Evolutionary conservation across 2,329 filamentous ascomycete genomes (phyloP), one percentile per base, ranked within the genome.

Genomic region (Trichoderma koningiopsis): DNA sequence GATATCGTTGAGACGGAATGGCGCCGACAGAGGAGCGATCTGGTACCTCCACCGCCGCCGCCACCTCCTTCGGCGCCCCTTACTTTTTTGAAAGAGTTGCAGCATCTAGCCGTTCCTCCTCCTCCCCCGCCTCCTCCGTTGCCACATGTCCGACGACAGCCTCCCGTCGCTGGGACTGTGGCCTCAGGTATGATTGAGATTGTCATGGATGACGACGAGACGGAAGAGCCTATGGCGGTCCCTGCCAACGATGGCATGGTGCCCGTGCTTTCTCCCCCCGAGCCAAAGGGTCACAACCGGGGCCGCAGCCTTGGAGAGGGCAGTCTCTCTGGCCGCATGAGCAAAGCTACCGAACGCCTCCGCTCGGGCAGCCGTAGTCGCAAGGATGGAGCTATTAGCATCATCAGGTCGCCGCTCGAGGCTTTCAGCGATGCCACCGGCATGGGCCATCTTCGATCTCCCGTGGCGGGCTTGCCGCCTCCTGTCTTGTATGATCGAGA

Each of bases 181-280:
- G 83, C 82, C 8, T 85, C 86, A 0, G 87, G 85, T 5, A 85
- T 88, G 74, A 89, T 91, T 72, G 88, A 91, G 76, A 88, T 91
- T 71, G 87, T 91, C 61, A 88, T 89, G 85, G 88, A 90, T 72
- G 86, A 88, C 2, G 86, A 88, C 6, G 83, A 86, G 22, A 76
- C 56, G n/a, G 69, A 73, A 13, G 72, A 74, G 4, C 73, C 76
- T 24, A 73, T 74, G 14, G 71, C 59, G 11, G 79, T 79, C 10
- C 76, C 78, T 1, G 81, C 80, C 1, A 80, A 81, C 59, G 83
- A 85, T 70, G 76, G 78, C 52, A 80, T 77, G 52, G 81, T 85
- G 1, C 82, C 83, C 7, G 79, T 84, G 71, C 78, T 85, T 52
- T 76, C 83, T 16, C 77, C 83, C 1, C 85, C 83, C 1, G 80